These are phyloP conservation scores for Suillus sp. DNA, from an alignment of 768 basidiomycete species.

Conservation along the genomic window DNA sequence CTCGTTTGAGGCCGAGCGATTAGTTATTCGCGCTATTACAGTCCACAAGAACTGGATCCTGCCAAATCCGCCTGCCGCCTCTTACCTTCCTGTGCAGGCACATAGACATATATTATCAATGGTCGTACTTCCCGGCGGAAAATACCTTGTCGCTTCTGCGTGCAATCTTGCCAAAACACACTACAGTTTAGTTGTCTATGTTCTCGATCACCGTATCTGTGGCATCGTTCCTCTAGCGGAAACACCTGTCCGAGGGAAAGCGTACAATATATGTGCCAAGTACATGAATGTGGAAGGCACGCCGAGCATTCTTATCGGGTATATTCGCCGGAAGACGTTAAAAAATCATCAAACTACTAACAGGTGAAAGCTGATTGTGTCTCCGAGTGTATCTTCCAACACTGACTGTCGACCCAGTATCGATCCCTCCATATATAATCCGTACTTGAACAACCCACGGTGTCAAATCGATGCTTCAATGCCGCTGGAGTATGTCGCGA, in stretches of 20 bases:
- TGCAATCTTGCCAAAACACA: slow-evolving; percentile 44
- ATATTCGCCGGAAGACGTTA: slow-evolving; percentile 41
- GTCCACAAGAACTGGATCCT: slow-evolving; percentile 62
- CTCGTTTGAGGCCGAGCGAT: slow-evolving; percentile 50
- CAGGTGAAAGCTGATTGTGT: neutral
- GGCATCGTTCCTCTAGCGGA: slow-evolving; percentile 49
- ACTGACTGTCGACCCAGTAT: slow-evolving; percentile 24
- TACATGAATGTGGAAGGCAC: slow-evolving; percentile 50
- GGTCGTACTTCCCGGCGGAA: slow-evolving; percentile 65
- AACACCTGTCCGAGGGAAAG: slow-evolving; percentile 49
- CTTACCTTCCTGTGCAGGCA: slow-evolving; percentile 27
- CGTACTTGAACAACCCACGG: slow-evolving; percentile 34
- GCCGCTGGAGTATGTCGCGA: slow-evolving; percentile 47
- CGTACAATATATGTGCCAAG: slow-evolving; percentile 59
- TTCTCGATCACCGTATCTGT: slow-evolving; percentile 54
- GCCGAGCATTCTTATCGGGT: slow-evolving; percentile 60
- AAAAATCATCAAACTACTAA: slow-evolving; percentile 15
- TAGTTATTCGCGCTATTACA: slow-evolving; percentile 61
- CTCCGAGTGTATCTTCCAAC: slow-evolving; percentile 9
- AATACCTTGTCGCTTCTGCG: slow-evolving; percentile 65
- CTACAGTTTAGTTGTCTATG: slow-evolving; percentile 55
- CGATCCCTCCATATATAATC: slow-evolving; percentile 35
- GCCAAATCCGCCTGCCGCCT: slow-evolving; percentile 36
- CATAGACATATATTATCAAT: slow-evolving; percentile 51
- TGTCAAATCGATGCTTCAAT: slow-evolving; percentile 44